Evolutionary conservation across 106 monocot species (phyloP).

Genomic region (Iris macrosiphon): DNA sequence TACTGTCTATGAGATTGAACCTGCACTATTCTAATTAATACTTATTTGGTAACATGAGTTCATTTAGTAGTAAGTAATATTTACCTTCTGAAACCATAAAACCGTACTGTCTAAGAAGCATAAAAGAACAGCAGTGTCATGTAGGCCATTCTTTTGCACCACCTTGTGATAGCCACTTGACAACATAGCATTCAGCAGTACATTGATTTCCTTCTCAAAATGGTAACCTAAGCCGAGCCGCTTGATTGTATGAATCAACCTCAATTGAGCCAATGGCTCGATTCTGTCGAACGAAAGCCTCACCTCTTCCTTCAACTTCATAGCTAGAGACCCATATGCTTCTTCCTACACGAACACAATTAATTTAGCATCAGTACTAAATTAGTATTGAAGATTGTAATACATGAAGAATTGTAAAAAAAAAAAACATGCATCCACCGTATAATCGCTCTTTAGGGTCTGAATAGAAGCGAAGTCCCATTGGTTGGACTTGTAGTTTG

Average conservation of each 20-base stretch:
- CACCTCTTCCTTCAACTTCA: constrained; percentile 3
- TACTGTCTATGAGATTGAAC: too few species aligned
- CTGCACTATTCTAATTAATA: too few species aligned
- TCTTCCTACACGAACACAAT: constrained; percentile 8
- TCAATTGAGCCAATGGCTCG: background rate
- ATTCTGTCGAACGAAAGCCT: background rate
- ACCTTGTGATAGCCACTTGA: background rate
- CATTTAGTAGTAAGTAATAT: too few species aligned
- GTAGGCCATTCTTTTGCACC: constrained; percentile 4
- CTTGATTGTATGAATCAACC: background rate
- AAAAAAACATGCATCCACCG: background rate
- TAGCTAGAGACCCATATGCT: background rate
- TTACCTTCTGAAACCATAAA: constrained; percentile 8
- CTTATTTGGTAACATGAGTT: too few species aligned
- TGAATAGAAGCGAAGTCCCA: background rate
- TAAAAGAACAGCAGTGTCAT: background rate
- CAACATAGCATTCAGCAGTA: constrained; percentile 2
- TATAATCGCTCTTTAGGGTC: constrained; percentile 1
- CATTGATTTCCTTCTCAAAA: constrained; percentile 5
- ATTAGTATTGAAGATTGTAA: background rate
- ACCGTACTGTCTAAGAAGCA: background rate
- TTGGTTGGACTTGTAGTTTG: constrained; percentile 6
- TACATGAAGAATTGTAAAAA: background rate
- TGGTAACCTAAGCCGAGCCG: background rate
- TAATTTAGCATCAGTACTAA: too few species aligned